These are phyloP conservation scores for Conticribra guillardii DNA, from an alignment of 108 stramenopile genomes.

Conservation along the genomic window DNA sequence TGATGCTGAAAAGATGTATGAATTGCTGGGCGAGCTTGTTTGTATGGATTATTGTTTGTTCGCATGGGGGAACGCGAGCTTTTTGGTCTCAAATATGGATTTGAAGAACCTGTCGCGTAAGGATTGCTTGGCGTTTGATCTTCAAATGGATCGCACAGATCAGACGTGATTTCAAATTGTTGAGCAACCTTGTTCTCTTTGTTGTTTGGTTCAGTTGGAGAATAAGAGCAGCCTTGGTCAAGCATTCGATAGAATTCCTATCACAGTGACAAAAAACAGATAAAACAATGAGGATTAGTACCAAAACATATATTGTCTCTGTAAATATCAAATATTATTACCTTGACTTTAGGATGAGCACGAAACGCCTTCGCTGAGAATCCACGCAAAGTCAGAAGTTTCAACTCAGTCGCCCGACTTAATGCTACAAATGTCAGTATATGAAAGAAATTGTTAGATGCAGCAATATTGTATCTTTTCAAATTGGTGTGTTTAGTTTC, in stretches of 20 bases:
- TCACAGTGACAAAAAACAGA: neutral
- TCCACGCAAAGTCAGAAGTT: slow-evolving; percentile 59
- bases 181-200: slow-evolving; percentile 22
- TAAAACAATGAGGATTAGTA: neutral
- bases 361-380: slow-evolving; percentile 56
- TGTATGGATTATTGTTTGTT: no score
- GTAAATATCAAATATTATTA: slow-evolving; percentile 8
- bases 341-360: slow-evolving; percentile 58
- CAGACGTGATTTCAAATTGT: neutral
- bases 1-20: no score
- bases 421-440: slow-evolving; percentile 74
- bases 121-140: slow-evolving; percentile 7
- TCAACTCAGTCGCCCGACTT: slow-evolving; percentile 71
- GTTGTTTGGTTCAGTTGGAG: neutral
- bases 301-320: neutral
- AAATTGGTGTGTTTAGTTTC: no score
- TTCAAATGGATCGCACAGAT: slow-evolving; percentile 12
- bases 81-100: slow-evolving; percentile 10
- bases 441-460: no score
- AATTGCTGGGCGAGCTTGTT: no score
- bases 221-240: neutral
- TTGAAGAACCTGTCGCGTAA: slow-evolving; percentile 5
- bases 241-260: slow-evolving; percentile 25
- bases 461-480: no score
- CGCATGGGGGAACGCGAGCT: no score